A percentile compares a stretch with the other conserved stretches of the same genome.
Conservation (phyloP, 805 yeast genomes). For the Zygoascus tannicola region DNA sequence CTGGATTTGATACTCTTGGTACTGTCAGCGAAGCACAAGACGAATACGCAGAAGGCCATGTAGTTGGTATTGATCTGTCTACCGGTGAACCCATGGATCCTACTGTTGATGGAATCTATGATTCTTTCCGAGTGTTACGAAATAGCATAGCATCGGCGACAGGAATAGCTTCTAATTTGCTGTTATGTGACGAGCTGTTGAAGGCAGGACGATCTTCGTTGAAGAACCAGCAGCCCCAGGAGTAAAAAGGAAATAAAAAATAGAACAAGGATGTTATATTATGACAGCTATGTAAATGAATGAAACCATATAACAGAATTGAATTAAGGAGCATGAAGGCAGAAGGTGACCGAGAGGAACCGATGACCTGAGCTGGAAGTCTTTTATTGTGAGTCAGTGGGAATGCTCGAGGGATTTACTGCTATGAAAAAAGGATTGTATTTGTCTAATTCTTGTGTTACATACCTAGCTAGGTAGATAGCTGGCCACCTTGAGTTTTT, state of each 20-base stretch:
- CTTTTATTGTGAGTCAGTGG: no score
- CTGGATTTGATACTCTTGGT: slow-evolving; percentile 90
- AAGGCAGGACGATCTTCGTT: slow-evolving; percentile 94
- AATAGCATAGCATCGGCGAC: slow-evolving; percentile 89
- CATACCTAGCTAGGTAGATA: no score
- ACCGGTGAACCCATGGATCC: slow-evolving; percentile 97
- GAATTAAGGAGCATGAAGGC: no score
- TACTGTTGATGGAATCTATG: slow-evolving; percentile 90
- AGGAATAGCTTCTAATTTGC: slow-evolving; percentile 84
- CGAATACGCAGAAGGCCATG: slow-evolving; percentile 67
- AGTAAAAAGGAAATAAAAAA: slow-evolving; percentile 1
- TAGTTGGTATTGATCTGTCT: slow-evolving; percentile 82
- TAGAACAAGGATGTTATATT: not conserved
- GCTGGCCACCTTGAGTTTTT: no score
- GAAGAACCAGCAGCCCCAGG: slow-evolving; percentile 37
- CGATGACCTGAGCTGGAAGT: no score
- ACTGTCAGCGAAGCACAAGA: slow-evolving; percentile 85
- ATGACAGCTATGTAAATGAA: no score
- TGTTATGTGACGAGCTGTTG: slow-evolving; percentile 89
- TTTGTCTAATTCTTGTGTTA: no score
- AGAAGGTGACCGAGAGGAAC: no score
- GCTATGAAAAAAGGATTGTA: no score
- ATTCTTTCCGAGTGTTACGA: slow-evolving; percentile 86
- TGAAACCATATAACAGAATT: no score
- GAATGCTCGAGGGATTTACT: no score